phyloP scores from a whole-genome alignment of 805 yeast species.

The Kurtzmaniella fragi region DNA sequence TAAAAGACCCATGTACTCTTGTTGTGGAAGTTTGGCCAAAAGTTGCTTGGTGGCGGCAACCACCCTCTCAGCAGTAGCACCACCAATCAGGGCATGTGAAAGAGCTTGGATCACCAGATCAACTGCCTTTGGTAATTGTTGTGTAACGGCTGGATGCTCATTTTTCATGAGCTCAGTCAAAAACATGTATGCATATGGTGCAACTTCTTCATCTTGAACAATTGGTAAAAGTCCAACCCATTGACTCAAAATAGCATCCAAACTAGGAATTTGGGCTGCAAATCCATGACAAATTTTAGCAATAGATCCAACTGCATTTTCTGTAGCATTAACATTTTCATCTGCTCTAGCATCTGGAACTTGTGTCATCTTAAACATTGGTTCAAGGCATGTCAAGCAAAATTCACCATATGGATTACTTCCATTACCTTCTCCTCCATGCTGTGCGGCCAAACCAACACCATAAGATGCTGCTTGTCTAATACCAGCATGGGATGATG shows the following conservation, averaged over 20 bases:
- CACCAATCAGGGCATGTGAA: constrained; percentile 59
- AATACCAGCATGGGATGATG: constrained; percentile 61
- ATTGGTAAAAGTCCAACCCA: constrained; percentile 87
- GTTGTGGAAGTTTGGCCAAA: constrained; percentile 60
- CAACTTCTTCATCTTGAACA: constrained; percentile 80
- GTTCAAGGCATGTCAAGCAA: constrained; percentile 65
- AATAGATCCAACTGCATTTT: constrained; percentile 74
- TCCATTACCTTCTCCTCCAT: constrained; percentile 50
- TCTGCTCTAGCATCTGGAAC: constrained; percentile 83
- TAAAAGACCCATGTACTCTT: constrained; percentile 60
- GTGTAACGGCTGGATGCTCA: constrained; percentile 49
- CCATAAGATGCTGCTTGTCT: constrained; percentile 86
- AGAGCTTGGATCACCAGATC: constrained; percentile 73
- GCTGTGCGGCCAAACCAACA: constrained; percentile 82
- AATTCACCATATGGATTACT: constrained; percentile 32
- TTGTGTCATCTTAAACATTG: constrained; percentile 65
- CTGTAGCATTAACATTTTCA: constrained; percentile 82
- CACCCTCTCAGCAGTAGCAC: constrained; percentile 64
- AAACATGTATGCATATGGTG: constrained; percentile 76
- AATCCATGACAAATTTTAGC: constrained; percentile 74
- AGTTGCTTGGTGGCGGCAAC: constrained; percentile 61
- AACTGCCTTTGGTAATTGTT: constrained; percentile 57
- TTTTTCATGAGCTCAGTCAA: constrained; percentile 65
- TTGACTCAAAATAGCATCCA: constrained; percentile 56
- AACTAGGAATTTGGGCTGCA: constrained; percentile 54